Base-by-base conservation (phyloP, 257 asterid genomes). In the Nicotiana otophora region DNA sequence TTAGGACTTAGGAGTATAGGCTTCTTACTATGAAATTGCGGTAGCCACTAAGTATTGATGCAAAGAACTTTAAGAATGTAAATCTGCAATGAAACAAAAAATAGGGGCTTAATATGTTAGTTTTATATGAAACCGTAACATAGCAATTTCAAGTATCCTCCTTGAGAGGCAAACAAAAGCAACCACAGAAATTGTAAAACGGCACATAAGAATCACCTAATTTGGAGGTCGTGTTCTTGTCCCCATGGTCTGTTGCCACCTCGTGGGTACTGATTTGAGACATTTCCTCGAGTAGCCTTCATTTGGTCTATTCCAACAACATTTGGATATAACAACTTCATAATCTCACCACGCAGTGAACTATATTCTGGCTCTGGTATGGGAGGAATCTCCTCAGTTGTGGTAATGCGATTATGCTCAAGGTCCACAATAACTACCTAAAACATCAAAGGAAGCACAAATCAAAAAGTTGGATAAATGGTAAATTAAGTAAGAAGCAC, bases 391-490 rank as follows among this genome's bases (percentile, higher is more conserved):
- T 95, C 99, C 90, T 94, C 99, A 6, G 99, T 70, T 67, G 99
- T 95, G 76, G 94, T 91, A 83, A 94, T 90, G 88, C 87, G 90
- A 90, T 95, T 94, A 86, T 89, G 98, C 85, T 91, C 98, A 86
- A 95, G 98, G 88, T 95, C 97, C 82, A 95, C 99, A 85, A 95
- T 91, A 17, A 95, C 99, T 61, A 95, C 99, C 99, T 95, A 88
- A 90, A 89, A 85, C 75, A 84, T 74, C 81, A 63, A 65, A 54
- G 77, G 72, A 74, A 75, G 28, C 39, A 75, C 80, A 75, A 51
- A 51, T 51, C 46, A 28, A 28, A 75, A 26, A 26, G 26, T 51
- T 31, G 63, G 28, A 48, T 28, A 75, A 51, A 51, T 51, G 5
- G 46, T 28, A 75, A 74, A 75, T 75, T 51, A 53, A 15, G 80